Percentiles rank a stretch among this genome's conserved stretches.
These are phyloP conservation scores for Berberis thunbergii DNA, from an alignment of 164 flowering plant genomes.

Conservation along the genomic window DNA sequence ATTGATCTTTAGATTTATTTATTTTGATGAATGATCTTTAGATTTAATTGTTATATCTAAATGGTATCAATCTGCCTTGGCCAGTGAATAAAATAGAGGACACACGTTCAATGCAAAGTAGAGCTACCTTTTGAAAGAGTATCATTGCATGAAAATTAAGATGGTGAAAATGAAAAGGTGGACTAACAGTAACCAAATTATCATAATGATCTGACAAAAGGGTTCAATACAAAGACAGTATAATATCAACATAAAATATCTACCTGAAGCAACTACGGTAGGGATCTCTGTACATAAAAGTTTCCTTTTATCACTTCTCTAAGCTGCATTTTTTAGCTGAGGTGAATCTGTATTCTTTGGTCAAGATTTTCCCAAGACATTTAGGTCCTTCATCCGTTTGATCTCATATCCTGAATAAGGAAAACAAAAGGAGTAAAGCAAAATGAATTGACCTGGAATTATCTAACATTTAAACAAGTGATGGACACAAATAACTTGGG, in stretches of 20 bases:
- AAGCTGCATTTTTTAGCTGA: background rate
- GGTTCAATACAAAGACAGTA: background rate
- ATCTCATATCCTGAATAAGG: background rate
- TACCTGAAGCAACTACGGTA: too few species aligned
- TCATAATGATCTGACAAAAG: background rate
- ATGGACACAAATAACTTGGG: background rate
- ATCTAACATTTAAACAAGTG: background rate
- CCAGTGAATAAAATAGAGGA: too few species aligned
- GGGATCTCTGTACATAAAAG: background rate
- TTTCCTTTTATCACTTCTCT: background rate
- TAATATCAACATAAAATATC: too few species aligned
- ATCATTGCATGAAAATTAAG: background rate
- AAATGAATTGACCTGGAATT: background rate
- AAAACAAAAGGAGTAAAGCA: background rate
- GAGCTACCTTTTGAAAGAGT: too few species aligned
- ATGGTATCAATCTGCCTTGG: too few species aligned
- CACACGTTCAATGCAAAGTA: too few species aligned
- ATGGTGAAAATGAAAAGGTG: background rate
- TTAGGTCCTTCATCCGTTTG: background rate
- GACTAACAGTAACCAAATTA: background rate
- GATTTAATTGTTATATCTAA: too few species aligned
- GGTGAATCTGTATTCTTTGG: background rate
- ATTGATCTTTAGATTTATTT: too few species aligned
- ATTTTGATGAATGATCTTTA: too few species aligned
- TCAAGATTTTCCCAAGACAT: background rate